These are phyloP conservation scores for Phytopythium helicoides DNA, from an alignment of 352 stramenopile species.

Conservation along the genomic window DNA sequence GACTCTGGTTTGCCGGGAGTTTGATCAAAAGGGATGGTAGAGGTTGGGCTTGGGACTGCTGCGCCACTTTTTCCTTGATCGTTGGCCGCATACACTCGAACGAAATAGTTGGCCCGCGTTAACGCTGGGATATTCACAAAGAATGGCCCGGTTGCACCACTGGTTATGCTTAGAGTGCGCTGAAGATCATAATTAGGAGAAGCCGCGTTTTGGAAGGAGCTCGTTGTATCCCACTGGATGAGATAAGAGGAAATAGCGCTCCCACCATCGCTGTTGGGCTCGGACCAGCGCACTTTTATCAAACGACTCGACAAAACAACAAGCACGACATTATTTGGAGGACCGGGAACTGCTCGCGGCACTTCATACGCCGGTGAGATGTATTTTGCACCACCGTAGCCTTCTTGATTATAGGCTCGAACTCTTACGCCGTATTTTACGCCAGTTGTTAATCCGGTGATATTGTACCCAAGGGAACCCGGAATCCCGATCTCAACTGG, in stretches of 20 bases:
- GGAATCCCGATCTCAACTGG: slow-evolving; percentile 34
- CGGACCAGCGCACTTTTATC: slow-evolving; percentile 80
- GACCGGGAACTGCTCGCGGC: slow-evolving; percentile 38
- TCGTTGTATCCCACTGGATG: slow-evolving; percentile 91
- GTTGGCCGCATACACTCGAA: slow-evolving; percentile 92
- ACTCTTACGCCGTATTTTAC: slow-evolving; percentile 63
- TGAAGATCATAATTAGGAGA: slow-evolving; percentile 68
- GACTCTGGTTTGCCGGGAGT: slow-evolving; percentile 74
- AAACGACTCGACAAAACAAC: slow-evolving; percentile 57
- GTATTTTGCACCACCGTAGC: slow-evolving; percentile 47
- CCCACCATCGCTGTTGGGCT: slow-evolving; percentile 65
- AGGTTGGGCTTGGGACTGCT: slow-evolving; percentile 40
- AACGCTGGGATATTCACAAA: slow-evolving; percentile 92
- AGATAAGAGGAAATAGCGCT: slow-evolving; percentile 80
- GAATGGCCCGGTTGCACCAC: slow-evolving; percentile 53
- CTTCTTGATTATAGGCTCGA: slow-evolving; percentile 57
- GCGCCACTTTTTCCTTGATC: slow-evolving; percentile 72
- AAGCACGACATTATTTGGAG: slow-evolving; percentile 39
- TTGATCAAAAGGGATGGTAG: slow-evolving; percentile 55
- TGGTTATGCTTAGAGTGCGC: slow-evolving; percentile 34
- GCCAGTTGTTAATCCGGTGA: slow-evolving; percentile 51
- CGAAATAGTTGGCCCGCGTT: slow-evolving; percentile 70
- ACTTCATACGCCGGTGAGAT: slow-evolving; percentile 54
- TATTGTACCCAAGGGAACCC: slow-evolving; percentile 25
- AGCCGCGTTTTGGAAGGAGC: slow-evolving; percentile 66